Evolutionary conservation across 2,329 filamentous ascomycete species (phyloP), one percentile per base, ranked within the genome.

Genomic region (Dactylellina drechsleri): DNA sequence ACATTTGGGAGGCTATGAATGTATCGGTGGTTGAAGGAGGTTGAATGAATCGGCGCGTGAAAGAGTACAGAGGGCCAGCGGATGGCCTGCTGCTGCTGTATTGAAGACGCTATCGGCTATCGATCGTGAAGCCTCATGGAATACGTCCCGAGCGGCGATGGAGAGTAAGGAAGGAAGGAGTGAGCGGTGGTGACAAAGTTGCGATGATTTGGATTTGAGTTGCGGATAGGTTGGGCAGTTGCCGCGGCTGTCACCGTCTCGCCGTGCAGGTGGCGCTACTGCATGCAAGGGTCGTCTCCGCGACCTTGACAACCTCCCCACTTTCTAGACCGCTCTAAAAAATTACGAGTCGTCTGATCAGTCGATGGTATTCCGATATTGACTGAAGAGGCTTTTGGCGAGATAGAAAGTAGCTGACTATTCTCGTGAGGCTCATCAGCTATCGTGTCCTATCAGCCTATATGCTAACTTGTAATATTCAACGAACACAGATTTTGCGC

Each of bases 181-280:
- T 12, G 15, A 56, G 52, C 20, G 52, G 20, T 13, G 36, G 56
- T 60, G 18, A 40, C 15, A 56, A 60, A 41, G 49, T 60, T 20
- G 18, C 23, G 50, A 49, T 28, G 66, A 58, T 66, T 36, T 36
- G 31, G 31, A 7, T 36, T 50, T n/a, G 23, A 57, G 61, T 56
- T 60, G 68, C 64, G 16, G 54, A 54, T 41, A 60, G 64, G 71
- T 68, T 75, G 70, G 68, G 61, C n/a, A 45, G 58, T 75, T 68
- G 61, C 71, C 71, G 71, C 71, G 71, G 71, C 58, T 75, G 64
- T 58, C 62, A 67, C 13, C 43, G 43, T 57, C 57, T 36, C 6
- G 60, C 20, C n/a, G 5, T 58, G n/a, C 40, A 18, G 40, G 43
- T 26, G 41, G 59, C 66, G 66, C 66, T 66, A 66, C 54, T 54